Percentiles rank a stretch among this genome's conserved stretches.
Evolutionary conservation across 176 grass and related monocot species (phyloP).

Genomic region (Oryza brachyantha): DNA sequence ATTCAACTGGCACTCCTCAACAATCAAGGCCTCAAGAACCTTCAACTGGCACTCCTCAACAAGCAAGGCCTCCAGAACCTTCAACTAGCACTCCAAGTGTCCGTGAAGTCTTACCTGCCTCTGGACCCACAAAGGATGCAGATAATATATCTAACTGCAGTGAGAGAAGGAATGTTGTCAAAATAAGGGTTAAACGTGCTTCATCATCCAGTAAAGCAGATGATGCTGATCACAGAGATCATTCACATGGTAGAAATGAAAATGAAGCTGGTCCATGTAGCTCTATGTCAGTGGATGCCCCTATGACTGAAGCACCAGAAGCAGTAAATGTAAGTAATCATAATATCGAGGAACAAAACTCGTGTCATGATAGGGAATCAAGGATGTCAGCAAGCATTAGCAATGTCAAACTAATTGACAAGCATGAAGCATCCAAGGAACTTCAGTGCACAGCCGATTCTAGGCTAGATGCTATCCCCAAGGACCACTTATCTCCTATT

Average conservation of each 20-base stretch:
- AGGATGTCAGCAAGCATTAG: constrained; percentile 83
- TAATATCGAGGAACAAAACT: constrained; percentile 63
- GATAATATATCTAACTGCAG: constrained; percentile 90
- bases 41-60: constrained; percentile 55
- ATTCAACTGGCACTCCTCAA: no score
- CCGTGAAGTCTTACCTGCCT: constrained; percentile 49
- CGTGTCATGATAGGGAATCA: constrained; percentile 67
- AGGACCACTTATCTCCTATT: constrained; percentile 37
- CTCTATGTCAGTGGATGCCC: constrained; percentile 94
- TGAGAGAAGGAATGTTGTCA: constrained; percentile 80
- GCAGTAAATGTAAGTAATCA: constrained; percentile 60
- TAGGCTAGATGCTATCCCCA: constrained; percentile 34
- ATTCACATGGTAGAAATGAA: constrained; percentile 62
- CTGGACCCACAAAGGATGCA: constrained; percentile 66
- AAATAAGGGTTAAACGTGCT: constrained; percentile 75
- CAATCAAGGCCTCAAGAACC: constrained; percentile 32
- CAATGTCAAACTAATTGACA: constrained; percentile 63
- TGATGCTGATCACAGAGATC: constrained; percentile 55
- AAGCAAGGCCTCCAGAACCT: constrained; percentile 66
- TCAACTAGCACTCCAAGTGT: constrained; percentile 60
- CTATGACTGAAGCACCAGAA: constrained; percentile 50
- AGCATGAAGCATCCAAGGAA: constrained; percentile 64
- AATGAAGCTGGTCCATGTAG: constrained; percentile 80
- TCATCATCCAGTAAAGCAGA: constrained; percentile 83
- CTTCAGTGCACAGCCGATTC: constrained; percentile 89